phyloP scores from a whole-genome alignment of 371 early-diverging fungal species.

The Actinomortierella wolfii region DNA sequence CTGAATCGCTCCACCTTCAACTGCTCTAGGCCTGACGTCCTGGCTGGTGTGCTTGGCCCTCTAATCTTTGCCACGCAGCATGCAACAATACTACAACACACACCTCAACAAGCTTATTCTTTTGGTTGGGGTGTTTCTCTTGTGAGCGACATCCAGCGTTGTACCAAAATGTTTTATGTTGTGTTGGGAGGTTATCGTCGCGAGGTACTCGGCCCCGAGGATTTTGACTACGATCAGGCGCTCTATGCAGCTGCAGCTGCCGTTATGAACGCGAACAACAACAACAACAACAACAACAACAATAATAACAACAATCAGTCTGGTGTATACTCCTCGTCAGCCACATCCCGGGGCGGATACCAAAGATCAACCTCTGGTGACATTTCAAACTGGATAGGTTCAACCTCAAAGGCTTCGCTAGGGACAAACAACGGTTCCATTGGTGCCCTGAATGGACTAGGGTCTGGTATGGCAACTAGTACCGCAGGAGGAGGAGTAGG shows the following conservation, averaged over 20 bases:
- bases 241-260: slow-evolving; percentile 1
- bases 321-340: not conserved
- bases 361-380: not conserved
- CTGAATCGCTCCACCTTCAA: slow-evolving; percentile 42
- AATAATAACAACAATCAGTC: too few species aligned
- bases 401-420: slow-evolving; percentile 6
- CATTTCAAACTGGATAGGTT: slow-evolving; percentile 34
- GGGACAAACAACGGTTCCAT: slow-evolving; percentile 7
- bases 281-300: too few species aligned
- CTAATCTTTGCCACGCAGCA: slow-evolving; percentile 42
- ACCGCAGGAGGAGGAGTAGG: too few species aligned
- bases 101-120: slow-evolving; percentile 38
- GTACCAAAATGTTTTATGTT: slow-evolving; percentile 45
- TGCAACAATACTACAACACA: slow-evolving; percentile 39
- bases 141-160: slow-evolving; percentile 36
- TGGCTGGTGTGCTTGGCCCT: slow-evolving; percentile 40
- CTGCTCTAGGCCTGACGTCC: slow-evolving; percentile 37
- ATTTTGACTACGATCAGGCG: slow-evolving; percentile 26
- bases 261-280: not conserved
- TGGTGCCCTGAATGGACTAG: slow-evolving; percentile 2
- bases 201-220: slow-evolving; percentile 26
- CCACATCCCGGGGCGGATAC: slow-evolving; percentile 7
- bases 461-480: not conserved
- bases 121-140: slow-evolving; percentile 43
- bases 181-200: slow-evolving; percentile 37